Conservation (phyloP, 352 stramenopile genomes). For the Phytopythium helicoides region DNA sequence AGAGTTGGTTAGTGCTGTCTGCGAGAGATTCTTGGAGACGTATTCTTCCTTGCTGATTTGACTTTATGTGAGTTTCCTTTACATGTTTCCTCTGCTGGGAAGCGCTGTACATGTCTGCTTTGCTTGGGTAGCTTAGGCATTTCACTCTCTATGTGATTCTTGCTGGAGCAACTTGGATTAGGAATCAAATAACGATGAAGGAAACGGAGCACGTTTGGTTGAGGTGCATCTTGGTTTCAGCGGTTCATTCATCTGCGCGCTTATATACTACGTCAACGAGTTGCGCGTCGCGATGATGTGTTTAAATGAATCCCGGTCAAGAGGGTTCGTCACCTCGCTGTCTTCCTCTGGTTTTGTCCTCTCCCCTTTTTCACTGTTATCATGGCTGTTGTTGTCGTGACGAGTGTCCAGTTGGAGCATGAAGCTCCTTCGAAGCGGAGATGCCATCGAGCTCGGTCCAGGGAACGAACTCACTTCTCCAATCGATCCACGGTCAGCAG, state of each 20-base stretch:
- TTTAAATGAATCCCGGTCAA: constrained; percentile 30
- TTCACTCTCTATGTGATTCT: too few relatives aligned
- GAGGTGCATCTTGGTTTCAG: too few relatives aligned
- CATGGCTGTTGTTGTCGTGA: neutral
- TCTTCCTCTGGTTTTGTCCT: constrained; percentile 1
- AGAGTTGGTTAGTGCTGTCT: neutral
- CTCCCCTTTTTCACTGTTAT: too few relatives aligned
- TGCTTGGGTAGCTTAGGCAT: too few relatives aligned
- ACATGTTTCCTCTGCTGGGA: too few relatives aligned
- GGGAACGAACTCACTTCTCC: neutral
- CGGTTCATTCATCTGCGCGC: neutral
- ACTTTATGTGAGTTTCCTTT: too few relatives aligned
- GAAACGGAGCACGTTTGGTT: too few relatives aligned
- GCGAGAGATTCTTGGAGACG: neutral
- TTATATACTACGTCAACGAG: constrained; percentile 11
- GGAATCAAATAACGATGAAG: too few relatives aligned
- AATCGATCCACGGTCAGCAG: neutral
- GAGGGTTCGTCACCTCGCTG: constrained; percentile 15
- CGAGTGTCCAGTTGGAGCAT: neutral
- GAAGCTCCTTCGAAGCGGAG: neutral
- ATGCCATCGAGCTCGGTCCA: neutral
- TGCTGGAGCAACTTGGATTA: too few relatives aligned
- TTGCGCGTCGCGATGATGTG: constrained; percentile 29
- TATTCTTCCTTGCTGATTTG: neutral
- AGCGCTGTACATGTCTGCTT: too few relatives aligned